Base-by-base conservation (phyloP, 192 early-diverging fungal species). In the Coemansia sp. region DNA sequence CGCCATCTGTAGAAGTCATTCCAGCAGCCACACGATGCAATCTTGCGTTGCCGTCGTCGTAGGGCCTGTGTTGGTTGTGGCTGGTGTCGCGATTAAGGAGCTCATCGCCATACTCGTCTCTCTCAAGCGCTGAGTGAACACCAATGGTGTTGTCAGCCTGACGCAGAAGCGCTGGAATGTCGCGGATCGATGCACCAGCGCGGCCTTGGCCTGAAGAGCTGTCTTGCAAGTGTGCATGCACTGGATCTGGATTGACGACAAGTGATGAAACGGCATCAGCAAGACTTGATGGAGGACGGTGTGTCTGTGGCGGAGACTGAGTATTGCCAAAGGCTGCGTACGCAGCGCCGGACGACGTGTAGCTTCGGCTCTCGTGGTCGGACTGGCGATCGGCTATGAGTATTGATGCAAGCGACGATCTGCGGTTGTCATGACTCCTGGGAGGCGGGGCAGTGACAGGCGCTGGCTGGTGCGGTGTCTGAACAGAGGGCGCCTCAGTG, bases 161-260 rank as follows among this genome's bases (percentile, higher is more conserved):
- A 23, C 65, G 72, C 53, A 80, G 63, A 37, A 80, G 69, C 37
- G 40, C 61, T 4, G 77, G 69, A 32, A 80, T 63, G 43, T 80
- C 77, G 53, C 64, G 39, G 16, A 71, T 63, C 11, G 66, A 48
- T 32, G 44, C 21, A 26, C 8, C 52, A 15, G 52, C 15, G 23
- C 9, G 52, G 23, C 26, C 52, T 23, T 54, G 52, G 48, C 56
- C 56, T 38, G 10, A 23, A 23, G 13, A 32, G 26, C 16, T 16
- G 64, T 19, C 18, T n/a, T 6, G 4, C 43, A 56, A 26, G 9
- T 6, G 21, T 50, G 60, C n/a, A 50, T 10, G 48, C 38, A 44
- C 48, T 19, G 56, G 56, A 6, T 37, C 21, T 41, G 56, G 1
- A 16, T 59, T 41, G 38, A 59, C 39, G 16, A 38, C 38, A 32